These are phyloP conservation scores for Lentinula sp. DNA, from an alignment of 768 basidiomycete genomes.

Conservation along the genomic window DNA sequence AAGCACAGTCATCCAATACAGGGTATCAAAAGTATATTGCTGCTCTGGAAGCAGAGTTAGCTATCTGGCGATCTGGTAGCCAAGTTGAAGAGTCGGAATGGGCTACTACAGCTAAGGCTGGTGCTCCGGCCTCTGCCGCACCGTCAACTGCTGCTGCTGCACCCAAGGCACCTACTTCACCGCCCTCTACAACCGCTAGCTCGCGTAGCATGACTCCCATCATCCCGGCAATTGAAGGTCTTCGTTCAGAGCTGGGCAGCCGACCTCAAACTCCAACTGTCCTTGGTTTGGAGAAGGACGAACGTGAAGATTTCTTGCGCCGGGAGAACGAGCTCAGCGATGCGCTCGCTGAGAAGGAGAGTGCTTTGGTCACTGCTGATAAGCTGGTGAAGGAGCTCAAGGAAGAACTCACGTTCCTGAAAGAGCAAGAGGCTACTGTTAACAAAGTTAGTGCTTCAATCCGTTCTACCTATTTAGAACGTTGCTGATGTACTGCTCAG, in stretches of 20 bases:
- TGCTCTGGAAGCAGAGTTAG: constrained; percentile 85
- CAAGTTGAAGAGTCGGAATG: constrained; percentile 80
- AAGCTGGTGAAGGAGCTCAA: constrained; percentile 84
- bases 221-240: constrained; percentile 65
- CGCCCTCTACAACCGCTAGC: constrained; percentile 42
- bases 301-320: constrained; percentile 93
- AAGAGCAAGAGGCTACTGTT: constrained; percentile 79
- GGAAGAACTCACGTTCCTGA: constrained; percentile 85
- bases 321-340: constrained; percentile 97
- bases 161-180: constrained; percentile 59
- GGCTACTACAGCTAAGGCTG: constrained; percentile 63
- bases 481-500: constrained; percentile 26
- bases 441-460: constrained; percentile 50
- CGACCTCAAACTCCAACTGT: constrained; percentile 92
- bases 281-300: constrained; percentile 87
- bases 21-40: constrained; percentile 83
- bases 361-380: constrained; percentile 69
- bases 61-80: constrained; percentile 85
- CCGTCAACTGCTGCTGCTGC: constrained; percentile 40
- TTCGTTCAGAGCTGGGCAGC: constrained; percentile 69
- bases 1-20: constrained; percentile 82
- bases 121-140: constrained; percentile 26
- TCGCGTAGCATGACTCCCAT: constrained; percentile 66
- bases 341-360: constrained; percentile 87
- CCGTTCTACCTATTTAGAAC: neutral